Base-by-base conservation (phyloP, 2,329 filamentous ascomycete species). In the Fusarium buharicum region DNA sequence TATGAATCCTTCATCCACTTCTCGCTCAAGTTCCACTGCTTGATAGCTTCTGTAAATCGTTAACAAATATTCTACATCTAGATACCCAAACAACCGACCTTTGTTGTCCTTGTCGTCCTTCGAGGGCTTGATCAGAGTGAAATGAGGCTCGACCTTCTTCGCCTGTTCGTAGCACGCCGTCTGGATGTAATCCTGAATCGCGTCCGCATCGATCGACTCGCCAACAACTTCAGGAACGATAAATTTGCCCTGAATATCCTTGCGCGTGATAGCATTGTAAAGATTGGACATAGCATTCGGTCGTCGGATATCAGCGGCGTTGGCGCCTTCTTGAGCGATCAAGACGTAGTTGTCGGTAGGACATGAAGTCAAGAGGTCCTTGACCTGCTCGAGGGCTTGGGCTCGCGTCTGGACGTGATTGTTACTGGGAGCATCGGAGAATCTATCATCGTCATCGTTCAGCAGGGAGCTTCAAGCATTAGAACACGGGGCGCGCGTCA, bases 321-420 rank as follows among this genome's bases (percentile, higher is more conserved):
- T 87, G 53, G 93, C 82, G 66, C 90, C 90, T 11, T 90, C 88
- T 73, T 97, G 92, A 27, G 87, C 86, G 59, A 96, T 84, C 65
- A 97, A 75, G 54, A 96, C 79, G 77, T 97, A 97, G 67, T 84
- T 84, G 46, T 87, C 83, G 17, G 90, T 92, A 3, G 90, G 89
- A 76, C 92, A 96, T 50, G 78, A 76, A 34, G 81, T 79, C 22
- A 96, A 84, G 46, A 87, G 72, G n/a, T 76, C 65, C 59, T 81
- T 78, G 20, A 80, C 77, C 11, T 77, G 73, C 17, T 75, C 69
- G 39, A 82, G 62, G 13, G 82, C 79, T 43, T 78, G 75, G 18
- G 74, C 69, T 71, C 75, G 80, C 27, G 81, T 81, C 69, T 86
- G 84, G 30, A 86, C 76, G 67, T 84, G 79, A 31, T 76, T 71